phyloP scores from a whole-genome alignment of 1,139 yeast genomes.

The Yamadazyma songkhlaensis region DNA sequence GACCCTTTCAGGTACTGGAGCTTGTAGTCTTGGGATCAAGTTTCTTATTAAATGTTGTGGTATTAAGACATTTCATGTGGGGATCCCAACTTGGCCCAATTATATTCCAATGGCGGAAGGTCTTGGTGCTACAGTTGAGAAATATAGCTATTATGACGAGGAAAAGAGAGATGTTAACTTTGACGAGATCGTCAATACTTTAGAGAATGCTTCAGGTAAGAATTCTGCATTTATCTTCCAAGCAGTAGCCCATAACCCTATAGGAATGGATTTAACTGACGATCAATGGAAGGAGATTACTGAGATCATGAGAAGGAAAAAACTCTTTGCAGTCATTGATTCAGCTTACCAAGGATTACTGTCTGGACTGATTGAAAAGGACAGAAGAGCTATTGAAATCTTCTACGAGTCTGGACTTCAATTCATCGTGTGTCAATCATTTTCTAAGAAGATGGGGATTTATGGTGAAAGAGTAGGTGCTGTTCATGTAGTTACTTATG shows the following conservation, averaged over 20 bases:
- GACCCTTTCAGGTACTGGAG: slow-evolving; percentile 41
- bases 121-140: slow-evolving; percentile 23
- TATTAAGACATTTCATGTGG: slow-evolving; percentile 28
- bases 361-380: slow-evolving; percentile 37
- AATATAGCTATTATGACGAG: slow-evolving; percentile 30
- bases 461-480: slow-evolving; percentile 42
- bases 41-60: slow-evolving; percentile 24
- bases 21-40: slow-evolving; percentile 33
- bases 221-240: slow-evolving; percentile 56
- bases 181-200: slow-evolving; percentile 20
- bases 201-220: slow-evolving; percentile 21
- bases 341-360: slow-evolving; percentile 68
- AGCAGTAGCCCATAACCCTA: slow-evolving; percentile 95
- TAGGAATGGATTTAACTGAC: slow-evolving; percentile 80
- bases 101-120: slow-evolving; percentile 34
- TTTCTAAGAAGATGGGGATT: slow-evolving; percentile 41
- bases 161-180: slow-evolving; percentile 25
- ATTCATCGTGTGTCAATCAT: slow-evolving; percentile 35
- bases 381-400: slow-evolving; percentile 22
- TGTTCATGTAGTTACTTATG: slow-evolving; percentile 31
- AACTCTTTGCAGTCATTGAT: slow-evolving; percentile 40
- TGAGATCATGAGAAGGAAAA: slow-evolving; percentile 30
- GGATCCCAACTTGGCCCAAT: slow-evolving; percentile 39
- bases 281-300: slow-evolving; percentile 55
- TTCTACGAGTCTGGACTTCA: slow-evolving; percentile 18